Conservation (phyloP, 2,329 filamentous ascomycete species). For the Fonsecaea pedrosoi region DNA sequence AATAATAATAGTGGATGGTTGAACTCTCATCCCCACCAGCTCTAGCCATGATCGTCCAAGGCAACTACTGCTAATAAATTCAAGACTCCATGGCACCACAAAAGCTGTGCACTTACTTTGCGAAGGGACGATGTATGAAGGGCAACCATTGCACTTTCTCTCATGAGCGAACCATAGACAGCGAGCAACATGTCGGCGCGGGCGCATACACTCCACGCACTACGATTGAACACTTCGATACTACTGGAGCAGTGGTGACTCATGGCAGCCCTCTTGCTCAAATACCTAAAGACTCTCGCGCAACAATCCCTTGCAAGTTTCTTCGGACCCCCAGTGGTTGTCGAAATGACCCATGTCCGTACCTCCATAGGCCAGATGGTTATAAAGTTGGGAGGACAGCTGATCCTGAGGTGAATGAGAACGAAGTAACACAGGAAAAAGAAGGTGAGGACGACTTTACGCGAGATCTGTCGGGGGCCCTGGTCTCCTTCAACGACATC, state of each 20-base stretch:
- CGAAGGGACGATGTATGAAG: slow-evolving; percentile 19
- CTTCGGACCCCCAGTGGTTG: slow-evolving; percentile 15
- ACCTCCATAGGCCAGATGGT: slow-evolving; percentile 1
- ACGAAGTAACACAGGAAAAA: slow-evolving; percentile 30
- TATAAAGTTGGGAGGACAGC: slow-evolving; percentile 2
- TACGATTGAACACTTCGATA: slow-evolving; percentile 15
- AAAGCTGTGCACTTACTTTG: slow-evolving; percentile 17
- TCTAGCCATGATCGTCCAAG: no score
- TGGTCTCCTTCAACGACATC: slow-evolving; percentile 36
- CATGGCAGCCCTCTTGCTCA: neutral
- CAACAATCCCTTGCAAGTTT: slow-evolving; percentile 16
- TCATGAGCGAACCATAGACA: slow-evolving; percentile 14
- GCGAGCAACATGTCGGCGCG: neutral
- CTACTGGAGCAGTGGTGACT: neutral
- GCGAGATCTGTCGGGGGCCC: slow-evolving; percentile 39
- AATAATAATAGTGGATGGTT: no score
- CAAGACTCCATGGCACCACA: no score
- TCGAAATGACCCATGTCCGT: slow-evolving; percentile 17
- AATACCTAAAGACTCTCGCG: slow-evolving; percentile 15
- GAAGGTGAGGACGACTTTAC: slow-evolving; percentile 36
- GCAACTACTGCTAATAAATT: no score
- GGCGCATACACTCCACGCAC: neutral
- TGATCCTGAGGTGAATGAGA: slow-evolving; percentile 25
- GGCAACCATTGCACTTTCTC: slow-evolving; percentile 14
- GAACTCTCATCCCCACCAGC: no score